A percentile compares a stretch with the other conserved stretches of the same genome.
Evolutionary conservation across 768 basidiomycete species (phyloP).

Genomic region (Leucocoprinus birnbaumii): DNA sequence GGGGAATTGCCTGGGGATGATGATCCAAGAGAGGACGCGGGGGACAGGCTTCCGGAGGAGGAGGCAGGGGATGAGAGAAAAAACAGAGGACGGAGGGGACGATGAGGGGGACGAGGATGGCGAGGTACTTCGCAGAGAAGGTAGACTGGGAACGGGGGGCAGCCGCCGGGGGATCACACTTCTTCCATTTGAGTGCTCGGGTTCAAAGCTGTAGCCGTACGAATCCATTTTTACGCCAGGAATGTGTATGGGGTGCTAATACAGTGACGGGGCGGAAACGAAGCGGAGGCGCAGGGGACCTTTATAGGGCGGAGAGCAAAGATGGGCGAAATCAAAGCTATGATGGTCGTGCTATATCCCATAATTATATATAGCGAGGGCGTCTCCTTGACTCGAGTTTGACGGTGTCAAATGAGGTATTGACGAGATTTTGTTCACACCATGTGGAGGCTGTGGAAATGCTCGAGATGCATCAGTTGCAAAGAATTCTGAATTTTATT

Average conservation of each 20-base stretch:
- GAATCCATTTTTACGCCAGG: background rate
- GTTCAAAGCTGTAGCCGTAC: background rate
- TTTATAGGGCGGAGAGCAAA: background rate
- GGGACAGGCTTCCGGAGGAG: background rate
- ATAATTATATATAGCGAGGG: background rate
- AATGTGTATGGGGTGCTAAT: too few species aligned
- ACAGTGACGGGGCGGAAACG: background rate
- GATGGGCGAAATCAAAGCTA: background rate
- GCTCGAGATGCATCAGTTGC: background rate
- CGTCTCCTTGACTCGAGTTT: constrained; percentile 4
- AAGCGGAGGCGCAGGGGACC: background rate
- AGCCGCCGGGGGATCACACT: constrained; percentile 6
- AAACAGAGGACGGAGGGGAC: background rate
- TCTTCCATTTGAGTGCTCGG: background rate
- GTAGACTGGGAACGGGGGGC: constrained; percentile 3
- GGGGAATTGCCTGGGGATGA: constrained; percentile 1
- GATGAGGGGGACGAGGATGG: background rate
- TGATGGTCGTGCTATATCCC: background rate
- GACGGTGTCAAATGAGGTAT: background rate
- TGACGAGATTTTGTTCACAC: background rate
- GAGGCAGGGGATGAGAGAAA: background rate
- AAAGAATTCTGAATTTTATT: background rate
- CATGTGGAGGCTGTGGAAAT: constrained; percentile 10
- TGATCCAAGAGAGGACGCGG: constrained; percentile 3
- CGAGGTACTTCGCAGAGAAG: background rate